Conservation (phyloP, 805 yeast genomes). For the Komagataella ulmi region DNA sequence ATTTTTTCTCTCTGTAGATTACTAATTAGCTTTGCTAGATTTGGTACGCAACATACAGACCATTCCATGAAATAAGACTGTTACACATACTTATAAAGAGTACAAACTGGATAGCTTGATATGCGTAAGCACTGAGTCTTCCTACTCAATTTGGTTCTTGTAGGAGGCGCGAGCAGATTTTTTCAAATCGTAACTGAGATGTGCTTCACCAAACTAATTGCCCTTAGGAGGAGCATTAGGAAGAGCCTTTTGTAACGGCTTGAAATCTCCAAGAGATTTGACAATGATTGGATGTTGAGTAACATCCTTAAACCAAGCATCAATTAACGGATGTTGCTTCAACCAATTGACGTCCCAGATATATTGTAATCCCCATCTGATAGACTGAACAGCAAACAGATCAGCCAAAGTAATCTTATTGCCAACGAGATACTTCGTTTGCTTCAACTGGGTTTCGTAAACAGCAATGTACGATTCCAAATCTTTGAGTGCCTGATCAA, state of each 20-base stretch:
- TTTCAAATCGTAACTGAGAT: neutral
- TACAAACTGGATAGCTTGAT: neutral
- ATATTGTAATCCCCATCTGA: constrained; percentile 32
- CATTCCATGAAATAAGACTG: neutral
- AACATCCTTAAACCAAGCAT: constrained; percentile 37
- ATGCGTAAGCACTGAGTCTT: neutral
- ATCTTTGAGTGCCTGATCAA: constrained; percentile 11
- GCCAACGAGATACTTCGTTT: constrained; percentile 32
- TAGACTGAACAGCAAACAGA: constrained; percentile 25
- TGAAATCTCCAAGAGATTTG: constrained; percentile 28
- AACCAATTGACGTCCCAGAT: constrained; percentile 38
- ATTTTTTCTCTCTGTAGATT: neutral
- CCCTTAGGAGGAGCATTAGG: constrained; percentile 43
- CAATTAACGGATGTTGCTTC: constrained; percentile 29
- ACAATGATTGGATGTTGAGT: constrained; percentile 25
- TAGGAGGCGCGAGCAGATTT: neutral
- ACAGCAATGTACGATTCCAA: constrained; percentile 2
- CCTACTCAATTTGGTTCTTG: neutral
- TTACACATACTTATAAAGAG: neutral
- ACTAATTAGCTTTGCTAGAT: no score
- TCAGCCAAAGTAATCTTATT: constrained; percentile 33
- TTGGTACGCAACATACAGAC: no score
- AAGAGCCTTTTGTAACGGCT: constrained; percentile 34
- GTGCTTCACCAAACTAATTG: neutral
- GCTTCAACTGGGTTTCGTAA: constrained; percentile 22